These are phyloP conservation scores for Strobilomyces echinocephalus DNA, from an alignment of 768 basidiomycete genomes.

Conservation along the genomic window DNA sequence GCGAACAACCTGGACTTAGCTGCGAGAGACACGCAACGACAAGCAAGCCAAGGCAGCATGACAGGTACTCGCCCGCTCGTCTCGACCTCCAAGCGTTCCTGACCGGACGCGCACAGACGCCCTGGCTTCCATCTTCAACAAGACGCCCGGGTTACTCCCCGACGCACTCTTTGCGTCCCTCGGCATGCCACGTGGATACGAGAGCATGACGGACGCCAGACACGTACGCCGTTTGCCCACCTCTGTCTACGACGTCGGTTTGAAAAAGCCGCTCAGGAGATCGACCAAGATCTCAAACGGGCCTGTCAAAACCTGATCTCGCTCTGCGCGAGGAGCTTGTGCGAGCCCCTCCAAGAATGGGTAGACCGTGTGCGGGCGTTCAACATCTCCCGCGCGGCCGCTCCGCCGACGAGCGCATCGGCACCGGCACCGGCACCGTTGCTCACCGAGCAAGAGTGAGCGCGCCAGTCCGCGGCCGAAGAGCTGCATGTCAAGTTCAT, in stretches of 20 bases:
- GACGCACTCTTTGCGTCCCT: slow-evolving; percentile 67
- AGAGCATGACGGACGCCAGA: slow-evolving; percentile 66
- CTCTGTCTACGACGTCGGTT: neutral
- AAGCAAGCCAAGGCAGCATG: slow-evolving; percentile 46
- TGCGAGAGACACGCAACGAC: slow-evolving; percentile 41
- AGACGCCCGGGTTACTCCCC: slow-evolving; percentile 45
- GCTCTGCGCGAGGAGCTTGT: slow-evolving; percentile 52
- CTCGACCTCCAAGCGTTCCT: neutral
- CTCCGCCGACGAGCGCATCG: slow-evolving; percentile 16
- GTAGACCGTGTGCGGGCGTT: slow-evolving; percentile 45
- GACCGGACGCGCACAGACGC: slow-evolving; percentile 23
- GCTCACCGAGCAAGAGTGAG: slow-evolving; percentile 43
- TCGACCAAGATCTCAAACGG: slow-evolving; percentile 79
- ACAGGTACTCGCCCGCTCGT: slow-evolving; percentile 41
- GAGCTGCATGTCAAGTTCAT: slow-evolving; percentile 53
- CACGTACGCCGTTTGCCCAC: slow-evolving; percentile 42
- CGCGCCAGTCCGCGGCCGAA: slow-evolving; percentile 45
- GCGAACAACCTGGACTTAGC: slow-evolving; percentile 67
- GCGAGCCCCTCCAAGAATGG: slow-evolving; percentile 61
- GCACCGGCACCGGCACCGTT: slow-evolving; percentile 14
- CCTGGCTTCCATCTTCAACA: slow-evolving; percentile 30
- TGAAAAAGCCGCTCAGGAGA: slow-evolving; percentile 46
- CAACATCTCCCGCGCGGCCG: slow-evolving; percentile 20
- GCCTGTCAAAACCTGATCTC: slow-evolving; percentile 84
- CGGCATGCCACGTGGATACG: slow-evolving; percentile 57